These are phyloP conservation scores for Pseudopyrenochaeta lycopersici DNA, from an alignment of 2,329 filamentous ascomycete species.

Conservation along the genomic window DNA sequence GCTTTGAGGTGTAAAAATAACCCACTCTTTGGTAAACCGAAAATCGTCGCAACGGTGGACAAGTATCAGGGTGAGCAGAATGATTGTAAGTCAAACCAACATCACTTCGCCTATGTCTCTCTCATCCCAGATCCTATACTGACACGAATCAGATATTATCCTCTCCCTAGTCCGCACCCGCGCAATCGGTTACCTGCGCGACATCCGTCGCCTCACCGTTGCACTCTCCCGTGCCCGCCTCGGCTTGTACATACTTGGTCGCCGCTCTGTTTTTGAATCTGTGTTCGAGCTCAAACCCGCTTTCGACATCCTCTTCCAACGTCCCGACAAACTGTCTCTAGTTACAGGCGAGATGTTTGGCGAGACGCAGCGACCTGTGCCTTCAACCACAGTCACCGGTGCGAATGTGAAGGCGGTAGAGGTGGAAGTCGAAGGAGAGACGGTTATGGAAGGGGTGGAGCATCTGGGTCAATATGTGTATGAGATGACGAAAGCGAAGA, in stretches of 20 bases:
- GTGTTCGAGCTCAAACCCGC: slow-evolving; percentile 88
- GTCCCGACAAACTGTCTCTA: slow-evolving; percentile 82
- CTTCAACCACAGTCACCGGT: slow-evolving; percentile 19
- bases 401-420: slow-evolving; percentile 50
- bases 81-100: slow-evolving; percentile 77
- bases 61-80: slow-evolving; percentile 99
- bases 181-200: slow-evolving; percentile 88
- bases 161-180: slow-evolving; percentile 90
- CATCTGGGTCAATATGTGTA: slow-evolving; percentile 96
- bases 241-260: slow-evolving; percentile 90
- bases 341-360: slow-evolving; percentile 85
- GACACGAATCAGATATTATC: slow-evolving; percentile 74
- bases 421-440: slow-evolving; percentile 58
- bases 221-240: slow-evolving; percentile 91
- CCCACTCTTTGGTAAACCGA: slow-evolving; percentile 85
- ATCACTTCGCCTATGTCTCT: not conserved
- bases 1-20: slow-evolving; percentile 83
- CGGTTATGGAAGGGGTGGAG: slow-evolving; percentile 88
- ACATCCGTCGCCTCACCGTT: slow-evolving; percentile 92
- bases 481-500: slow-evolving; percentile 86
- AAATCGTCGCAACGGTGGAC: slow-evolving; percentile 92
- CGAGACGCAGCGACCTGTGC: slow-evolving; percentile 64
- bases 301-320: slow-evolving; percentile 78
- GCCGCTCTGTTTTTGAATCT: slow-evolving; percentile 85
- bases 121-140: slow-evolving; percentile 2